Evolutionary conservation across 148 eudicot species (phyloP).

Genomic region (Nepenthes mirabilis): DNA sequence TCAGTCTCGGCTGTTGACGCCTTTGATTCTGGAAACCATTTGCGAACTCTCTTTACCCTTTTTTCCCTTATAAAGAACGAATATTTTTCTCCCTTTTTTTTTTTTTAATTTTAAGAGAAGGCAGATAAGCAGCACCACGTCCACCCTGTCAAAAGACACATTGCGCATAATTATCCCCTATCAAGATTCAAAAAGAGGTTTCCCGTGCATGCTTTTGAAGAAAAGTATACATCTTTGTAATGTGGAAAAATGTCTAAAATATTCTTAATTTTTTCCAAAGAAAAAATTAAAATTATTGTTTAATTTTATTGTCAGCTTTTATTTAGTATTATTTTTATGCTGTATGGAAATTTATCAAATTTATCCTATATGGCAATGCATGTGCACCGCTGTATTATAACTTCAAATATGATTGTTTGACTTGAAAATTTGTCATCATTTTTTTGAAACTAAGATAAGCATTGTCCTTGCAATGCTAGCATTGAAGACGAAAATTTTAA

Average conservation of each 20-base stretch:
- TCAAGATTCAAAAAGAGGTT: constrained; percentile 10
- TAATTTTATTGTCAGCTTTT: background rate
- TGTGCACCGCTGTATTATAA: no score
- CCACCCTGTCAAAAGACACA: constrained; percentile 12
- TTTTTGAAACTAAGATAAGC: no score
- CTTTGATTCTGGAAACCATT: background rate
- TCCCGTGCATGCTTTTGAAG: constrained; percentile 12
- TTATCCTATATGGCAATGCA: no score
- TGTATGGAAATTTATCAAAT: no score
- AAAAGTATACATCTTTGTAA: background rate
- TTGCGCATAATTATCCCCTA: constrained; percentile 16
- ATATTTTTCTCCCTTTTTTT: background rate
- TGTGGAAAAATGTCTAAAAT: no score
- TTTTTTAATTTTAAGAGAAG: background rate
- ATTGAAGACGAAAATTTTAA: no score
- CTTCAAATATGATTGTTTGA: no score
- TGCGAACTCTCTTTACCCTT: background rate
- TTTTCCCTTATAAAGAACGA: background rate
- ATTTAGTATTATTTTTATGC: no score
- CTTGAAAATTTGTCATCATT: no score
- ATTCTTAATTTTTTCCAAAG: no score
- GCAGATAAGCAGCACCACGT: constrained; percentile 1
- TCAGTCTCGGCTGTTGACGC: constrained; percentile 1
- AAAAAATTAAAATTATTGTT: background rate
- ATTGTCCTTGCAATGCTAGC: no score